Evolutionary conservation across 495 filamentous ascomycete genomes (phyloP).

Genomic region (Penicillium arizonense): DNA sequence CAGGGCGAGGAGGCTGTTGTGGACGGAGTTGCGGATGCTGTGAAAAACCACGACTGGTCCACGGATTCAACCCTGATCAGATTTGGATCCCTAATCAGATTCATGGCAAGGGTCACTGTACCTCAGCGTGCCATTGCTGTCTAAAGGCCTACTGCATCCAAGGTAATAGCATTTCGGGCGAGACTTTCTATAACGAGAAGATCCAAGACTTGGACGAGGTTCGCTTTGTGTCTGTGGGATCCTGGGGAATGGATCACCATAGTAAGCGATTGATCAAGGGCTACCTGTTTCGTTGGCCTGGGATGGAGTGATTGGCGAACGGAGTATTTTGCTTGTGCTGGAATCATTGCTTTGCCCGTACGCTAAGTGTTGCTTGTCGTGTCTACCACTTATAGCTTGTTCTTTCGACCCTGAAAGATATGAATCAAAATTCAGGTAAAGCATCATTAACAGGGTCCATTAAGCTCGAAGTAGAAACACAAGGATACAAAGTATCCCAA

Average conservation of each 20-base stretch:
- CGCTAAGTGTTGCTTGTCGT: too few species aligned
- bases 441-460: neutral
- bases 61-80: neutral
- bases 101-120: neutral
- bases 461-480: constrained; percentile 2
- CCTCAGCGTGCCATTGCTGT: neutral
- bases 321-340: neutral
- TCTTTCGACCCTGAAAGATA: too few species aligned
- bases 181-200: too few species aligned
- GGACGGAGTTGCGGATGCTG: neutral
- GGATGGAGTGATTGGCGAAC: neutral
- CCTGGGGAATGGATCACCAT: neutral
- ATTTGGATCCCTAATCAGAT: neutral
- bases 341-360: too few species aligned
- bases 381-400: too few species aligned
- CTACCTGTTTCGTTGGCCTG: neutral
- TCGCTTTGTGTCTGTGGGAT: neutral
- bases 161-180: neutral
- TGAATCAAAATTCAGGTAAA: too few species aligned
- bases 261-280: neutral
- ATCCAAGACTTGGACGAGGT: neutral
- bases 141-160: neutral
- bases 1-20: neutral
- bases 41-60: neutral
- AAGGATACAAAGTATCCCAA: neutral